Conservation (phyloP, 345 rosid genomes). For the Geranium rotundifolium region DNA sequence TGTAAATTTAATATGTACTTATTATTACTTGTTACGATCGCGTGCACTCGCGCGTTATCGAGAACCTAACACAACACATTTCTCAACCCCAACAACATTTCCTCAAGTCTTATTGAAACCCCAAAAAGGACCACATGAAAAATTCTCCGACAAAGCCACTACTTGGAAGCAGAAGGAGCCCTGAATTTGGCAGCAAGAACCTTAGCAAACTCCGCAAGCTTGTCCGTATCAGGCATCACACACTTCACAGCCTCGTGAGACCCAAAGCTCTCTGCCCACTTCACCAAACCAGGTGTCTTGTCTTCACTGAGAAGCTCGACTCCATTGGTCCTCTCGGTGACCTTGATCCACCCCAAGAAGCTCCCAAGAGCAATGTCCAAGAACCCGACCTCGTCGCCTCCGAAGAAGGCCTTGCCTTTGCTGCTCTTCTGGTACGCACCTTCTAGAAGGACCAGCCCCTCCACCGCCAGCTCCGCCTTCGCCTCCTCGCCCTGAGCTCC, state of each 20-base stretch:
- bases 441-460: too few relatives aligned
- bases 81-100: too few relatives aligned
- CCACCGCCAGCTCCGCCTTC: constrained; percentile 26
- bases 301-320: constrained; percentile 27
- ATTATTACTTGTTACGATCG: too few relatives aligned
- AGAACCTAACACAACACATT: too few relatives aligned
- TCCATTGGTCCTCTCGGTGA: constrained; percentile 23
- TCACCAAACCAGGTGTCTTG: constrained; percentile 30
- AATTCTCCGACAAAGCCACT: too few relatives aligned
- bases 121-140: too few relatives aligned
- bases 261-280: constrained; percentile 48
- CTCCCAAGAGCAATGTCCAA: constrained; percentile 58
- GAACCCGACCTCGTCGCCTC: too few relatives aligned
- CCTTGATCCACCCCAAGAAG: constrained; percentile 43
- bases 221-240: constrained; percentile 50
- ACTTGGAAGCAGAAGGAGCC: constrained; percentile 10
- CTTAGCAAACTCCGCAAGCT: constrained; percentile 47
- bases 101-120: too few relatives aligned
- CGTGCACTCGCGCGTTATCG: too few relatives aligned
- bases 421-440: too few relatives aligned
- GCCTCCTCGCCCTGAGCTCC: not conserved
- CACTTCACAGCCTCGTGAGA: constrained; percentile 41
- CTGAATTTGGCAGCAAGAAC: constrained; percentile 10
- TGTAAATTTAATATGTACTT: too few relatives aligned
- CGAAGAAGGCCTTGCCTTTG: too few relatives aligned